Percentiles rank a stretch among this genome's conserved stretches.
These are phyloP conservation scores for Microbotryomycetes sp. DNA, from an alignment of 1,284 basidiomycete species.

Conservation along the genomic window DNA sequence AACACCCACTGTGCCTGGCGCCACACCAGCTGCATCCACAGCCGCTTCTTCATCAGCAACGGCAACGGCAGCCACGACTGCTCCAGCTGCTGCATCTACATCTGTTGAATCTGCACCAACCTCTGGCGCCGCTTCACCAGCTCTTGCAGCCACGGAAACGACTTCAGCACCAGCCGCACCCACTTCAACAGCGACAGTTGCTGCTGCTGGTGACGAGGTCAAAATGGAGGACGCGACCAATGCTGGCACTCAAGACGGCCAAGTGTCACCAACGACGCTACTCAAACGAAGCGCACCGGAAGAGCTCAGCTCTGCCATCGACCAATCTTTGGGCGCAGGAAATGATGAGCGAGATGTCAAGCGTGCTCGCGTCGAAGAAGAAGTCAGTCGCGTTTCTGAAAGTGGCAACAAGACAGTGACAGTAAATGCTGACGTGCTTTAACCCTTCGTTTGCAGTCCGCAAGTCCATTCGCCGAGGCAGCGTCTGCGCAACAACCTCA, in stretches of 20 bases:
- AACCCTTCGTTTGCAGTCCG: too few relatives aligned
- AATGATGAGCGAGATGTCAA: not conserved
- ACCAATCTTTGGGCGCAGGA: not conserved
- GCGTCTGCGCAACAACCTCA: not conserved
- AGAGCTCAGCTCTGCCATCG: not conserved
- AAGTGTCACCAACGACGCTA: not conserved
- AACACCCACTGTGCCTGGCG: slow-evolving; percentile 10
- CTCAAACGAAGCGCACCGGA: slow-evolving; percentile 2
- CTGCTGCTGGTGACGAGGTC: slow-evolving; percentile 7
- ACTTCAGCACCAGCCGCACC: not conserved
- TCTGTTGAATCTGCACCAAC: not conserved
- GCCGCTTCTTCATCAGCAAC: not conserved
- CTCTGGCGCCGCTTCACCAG: not conserved
- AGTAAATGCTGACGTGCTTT: not conserved
- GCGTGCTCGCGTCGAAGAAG: not conserved
- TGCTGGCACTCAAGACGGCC: not conserved
- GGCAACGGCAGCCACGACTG: too few relatives aligned
- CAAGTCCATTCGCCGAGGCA: not conserved
- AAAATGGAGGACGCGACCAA: not conserved
- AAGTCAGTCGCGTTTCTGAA: not conserved
- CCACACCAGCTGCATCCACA: not conserved
- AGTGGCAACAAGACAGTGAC: not conserved
- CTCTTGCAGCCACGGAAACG: not conserved
- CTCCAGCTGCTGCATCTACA: not conserved
- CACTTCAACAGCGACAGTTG: not conserved